Base-by-base conservation (phyloP, 495 filamentous ascomycete species). In the Delitschia confertaspora region DNA sequence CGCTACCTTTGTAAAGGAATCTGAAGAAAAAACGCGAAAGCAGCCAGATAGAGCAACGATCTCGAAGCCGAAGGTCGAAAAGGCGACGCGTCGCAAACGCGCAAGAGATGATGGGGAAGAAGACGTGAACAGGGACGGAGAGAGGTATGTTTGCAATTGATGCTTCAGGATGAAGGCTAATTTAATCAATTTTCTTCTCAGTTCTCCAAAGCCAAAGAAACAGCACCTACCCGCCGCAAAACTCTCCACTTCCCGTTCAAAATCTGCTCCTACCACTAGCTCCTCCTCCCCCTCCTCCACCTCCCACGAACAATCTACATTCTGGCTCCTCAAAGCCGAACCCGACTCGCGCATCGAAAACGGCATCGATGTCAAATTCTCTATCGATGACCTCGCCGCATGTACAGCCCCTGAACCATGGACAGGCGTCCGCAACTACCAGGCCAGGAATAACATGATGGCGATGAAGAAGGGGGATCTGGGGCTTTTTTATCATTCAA, bases 401-500 rank as follows among this genome's bases (percentile, higher is more conserved):
- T 75, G 73, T 45, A 76, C 65, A 18, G 68, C 71, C 47, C 88
- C 88, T 0, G 88, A 93, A 52, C 76, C 83, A 2, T 98, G 91
- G 91, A 83, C 40, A 75, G 73, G 74, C 39, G 74, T 82, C 9
- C 73, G 77, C 39, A 82, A 80, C 47, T 48, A 62, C 30, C 64
- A 64, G 67, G 86, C 88, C 11, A 74, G 83, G 27, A 95, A 95
- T 58, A 85, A 94, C 59, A 78, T 98, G 60, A 76, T 81, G 1
- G 71, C 78, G 4, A 98, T 96, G 91, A 85, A 83, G 61, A 75
- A 79, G 51, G 89, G 91, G 29, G 91, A 98, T 49, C 67, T 83
- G 31, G 88, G 87, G 25, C 95, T 98, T 66, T 95, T 98, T 68
- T 98, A 98, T 60, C 89, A 95, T 66, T 89, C 83, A n/a, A 93